These are phyloP conservation scores for Dactylellina parvicollis DNA, from an alignment of 2,329 filamentous ascomycete genomes.

Conservation along the genomic window DNA sequence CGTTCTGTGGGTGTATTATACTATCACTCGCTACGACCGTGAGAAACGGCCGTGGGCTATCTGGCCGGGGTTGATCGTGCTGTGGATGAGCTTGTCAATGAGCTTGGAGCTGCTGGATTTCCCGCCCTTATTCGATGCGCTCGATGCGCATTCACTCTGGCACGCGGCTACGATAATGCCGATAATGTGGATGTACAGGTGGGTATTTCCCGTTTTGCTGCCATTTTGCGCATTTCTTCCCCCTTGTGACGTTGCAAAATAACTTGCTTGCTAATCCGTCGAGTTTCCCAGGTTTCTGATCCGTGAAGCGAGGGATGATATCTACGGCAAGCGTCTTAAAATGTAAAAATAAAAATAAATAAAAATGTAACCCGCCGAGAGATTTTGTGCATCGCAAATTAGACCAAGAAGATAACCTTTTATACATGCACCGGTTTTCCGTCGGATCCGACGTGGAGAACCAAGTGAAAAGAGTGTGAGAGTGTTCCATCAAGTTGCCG, in stretches of 20 bases:
- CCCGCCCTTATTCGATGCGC: conserved; percentile 78
- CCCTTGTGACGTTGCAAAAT: neutral
- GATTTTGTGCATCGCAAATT: neutral
- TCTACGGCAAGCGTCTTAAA: conserved; percentile 51
- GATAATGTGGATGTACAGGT: conserved; percentile 82
- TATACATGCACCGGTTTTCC: neutral
- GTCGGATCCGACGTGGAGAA: neutral
- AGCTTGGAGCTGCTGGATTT: conserved; percentile 96
- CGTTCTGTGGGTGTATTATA: conserved; percentile 85
- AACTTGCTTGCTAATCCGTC: neutral
- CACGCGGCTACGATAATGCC: conserved; percentile 91
- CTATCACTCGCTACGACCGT: conserved; percentile 76
- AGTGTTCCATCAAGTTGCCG: neutral
- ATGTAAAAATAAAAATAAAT: conserved; percentile 37
- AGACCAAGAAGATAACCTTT: neutral
- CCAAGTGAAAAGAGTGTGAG: neutral
- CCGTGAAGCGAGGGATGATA: conserved; percentile 42
- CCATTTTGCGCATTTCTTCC: neutral
- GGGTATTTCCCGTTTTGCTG: neutral
- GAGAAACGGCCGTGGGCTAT: conserved; percentile 79
- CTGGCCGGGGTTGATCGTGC: conserved; percentile 90
- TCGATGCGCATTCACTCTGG: conserved; percentile 97
- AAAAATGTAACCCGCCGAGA: too few relatives aligned
- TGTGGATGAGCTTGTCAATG: conserved; percentile 93
- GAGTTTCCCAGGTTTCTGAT: conserved; percentile 30